Conservation (phyloP, 1,139 yeast genomes). For the Saccharomyces hybrid region DNA sequence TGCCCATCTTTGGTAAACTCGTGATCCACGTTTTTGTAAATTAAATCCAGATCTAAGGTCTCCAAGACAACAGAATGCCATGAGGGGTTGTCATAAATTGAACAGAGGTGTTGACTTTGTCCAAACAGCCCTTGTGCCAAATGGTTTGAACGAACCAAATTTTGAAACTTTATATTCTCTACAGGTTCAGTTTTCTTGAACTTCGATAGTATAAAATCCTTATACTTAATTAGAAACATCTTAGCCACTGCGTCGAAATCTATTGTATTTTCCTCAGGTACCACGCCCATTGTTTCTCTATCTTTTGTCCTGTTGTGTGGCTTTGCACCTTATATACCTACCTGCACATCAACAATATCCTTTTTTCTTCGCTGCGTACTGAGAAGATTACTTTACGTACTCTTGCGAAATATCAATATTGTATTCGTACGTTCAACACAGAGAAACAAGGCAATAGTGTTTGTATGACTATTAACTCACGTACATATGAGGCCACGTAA, state of each 20-base stretch:
- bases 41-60: constrained; percentile 30
- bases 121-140: constrained; percentile 23
- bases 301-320: neutral
- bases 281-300: neutral
- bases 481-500: neutral
- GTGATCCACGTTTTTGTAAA: constrained; percentile 35
- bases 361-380: neutral
- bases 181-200: constrained; percentile 6
- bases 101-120: constrained; percentile 16
- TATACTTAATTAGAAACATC: constrained; percentile 22
- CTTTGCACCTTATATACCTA: neutral
- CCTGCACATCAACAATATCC: neutral
- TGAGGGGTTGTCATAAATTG: constrained; percentile 24
- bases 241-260: constrained; percentile 10
- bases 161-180: neutral
- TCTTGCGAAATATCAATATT: neutral
- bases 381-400: neutral
- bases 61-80: constrained; percentile 35
- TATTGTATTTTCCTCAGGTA: neutral
- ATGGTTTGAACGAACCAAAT: constrained; percentile 7
- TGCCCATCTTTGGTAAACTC: constrained; percentile 17
- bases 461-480: neutral
- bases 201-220: constrained; percentile 15
- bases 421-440: neutral
- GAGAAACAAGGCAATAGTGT: neutral